A percentile compares a stretch with the other conserved stretches of the same genome.
phyloP scores from a whole-genome alignment of 2,329 filamentous ascomycete genomes.

The Apiospora phragmitis region DNA sequence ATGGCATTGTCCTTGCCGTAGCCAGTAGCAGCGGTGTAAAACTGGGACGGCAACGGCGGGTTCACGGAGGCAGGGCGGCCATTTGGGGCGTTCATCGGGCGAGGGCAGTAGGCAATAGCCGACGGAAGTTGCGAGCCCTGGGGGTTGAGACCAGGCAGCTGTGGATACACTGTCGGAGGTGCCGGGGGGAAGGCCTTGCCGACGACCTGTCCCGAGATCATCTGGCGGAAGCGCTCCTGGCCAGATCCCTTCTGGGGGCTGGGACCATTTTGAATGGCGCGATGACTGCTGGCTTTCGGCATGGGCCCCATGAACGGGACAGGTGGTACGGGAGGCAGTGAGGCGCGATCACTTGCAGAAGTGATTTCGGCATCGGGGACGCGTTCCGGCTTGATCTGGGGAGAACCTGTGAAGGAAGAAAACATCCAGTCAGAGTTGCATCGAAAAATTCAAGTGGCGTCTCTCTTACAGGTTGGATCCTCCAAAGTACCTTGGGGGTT shows the following conservation, averaged over 20 bases:
- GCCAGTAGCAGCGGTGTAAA: background rate
- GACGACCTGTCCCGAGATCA: conserved; percentile 16
- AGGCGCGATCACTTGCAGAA: background rate
- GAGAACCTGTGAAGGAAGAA: background rate
- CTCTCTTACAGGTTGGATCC: background rate
- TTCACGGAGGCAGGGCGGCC: background rate
- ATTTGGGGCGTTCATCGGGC: background rate
- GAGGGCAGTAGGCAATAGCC: background rate
- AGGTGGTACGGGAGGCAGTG: background rate
- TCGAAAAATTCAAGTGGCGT: background rate
- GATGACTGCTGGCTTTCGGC: background rate
- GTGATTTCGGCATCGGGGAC: background rate
- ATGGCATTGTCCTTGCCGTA: background rate
- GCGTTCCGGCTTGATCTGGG: background rate
- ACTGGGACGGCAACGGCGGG: background rate
- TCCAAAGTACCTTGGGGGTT: background rate
- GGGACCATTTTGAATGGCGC: conserved; percentile 17
- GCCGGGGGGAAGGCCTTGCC: background rate
- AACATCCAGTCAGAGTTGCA: background rate
- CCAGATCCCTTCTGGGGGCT: conserved; percentile 26
- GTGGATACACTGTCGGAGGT: background rate
- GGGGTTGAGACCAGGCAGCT: background rate
- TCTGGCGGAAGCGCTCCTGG: conserved; percentile 28
- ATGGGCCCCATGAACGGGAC: background rate
- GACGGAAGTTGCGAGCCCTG: background rate